Conservation (phyloP, 257 asterid genomes). For the Datura wrightii region DNA sequence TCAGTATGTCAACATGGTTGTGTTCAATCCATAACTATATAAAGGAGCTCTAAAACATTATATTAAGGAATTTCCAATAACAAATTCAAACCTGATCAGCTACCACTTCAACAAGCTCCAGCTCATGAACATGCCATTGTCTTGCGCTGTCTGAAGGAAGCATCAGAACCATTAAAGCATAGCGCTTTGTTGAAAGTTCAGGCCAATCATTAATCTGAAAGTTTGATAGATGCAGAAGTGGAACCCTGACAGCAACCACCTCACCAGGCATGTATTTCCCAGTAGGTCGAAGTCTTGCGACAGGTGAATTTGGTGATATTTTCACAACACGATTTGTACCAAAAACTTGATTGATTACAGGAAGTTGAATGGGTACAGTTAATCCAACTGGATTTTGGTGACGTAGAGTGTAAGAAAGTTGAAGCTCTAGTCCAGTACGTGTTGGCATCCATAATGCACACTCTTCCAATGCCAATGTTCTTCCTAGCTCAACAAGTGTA, state of each 20-base stretch:
- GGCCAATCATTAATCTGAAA: slow-evolving; percentile 99
- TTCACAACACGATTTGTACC: slow-evolving; percentile 72
- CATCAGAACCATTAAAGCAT: slow-evolving; percentile 96
- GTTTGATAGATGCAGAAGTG: slow-evolving; percentile 83
- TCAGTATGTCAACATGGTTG: neutral
- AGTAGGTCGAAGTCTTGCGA: slow-evolving; percentile 80
- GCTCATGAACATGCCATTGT: slow-evolving; percentile 94
- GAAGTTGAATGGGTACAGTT: slow-evolving; percentile 89
- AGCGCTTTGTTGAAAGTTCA: slow-evolving; percentile 87
- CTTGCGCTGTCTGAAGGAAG: slow-evolving; percentile 97
- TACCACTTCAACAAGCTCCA: slow-evolving; percentile 99
- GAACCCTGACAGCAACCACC: slow-evolving; percentile 96
- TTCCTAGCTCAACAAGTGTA: slow-evolving; percentile 93
- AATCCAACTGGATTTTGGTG: slow-evolving; percentile 89
- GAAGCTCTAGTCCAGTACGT: slow-evolving; percentile 87
- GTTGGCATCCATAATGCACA: slow-evolving; percentile 99
- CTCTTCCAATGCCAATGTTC: slow-evolving; percentile 86
- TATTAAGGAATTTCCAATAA: neutral
- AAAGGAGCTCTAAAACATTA: neutral
- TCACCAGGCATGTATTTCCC: slow-evolving; percentile 92
- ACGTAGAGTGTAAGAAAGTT: slow-evolving; percentile 90
- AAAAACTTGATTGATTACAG: slow-evolving; percentile 78
- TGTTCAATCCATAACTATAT: neutral
- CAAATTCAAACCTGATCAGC: slow-evolving; percentile 84
- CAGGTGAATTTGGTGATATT: slow-evolving; percentile 86